Evolutionary conservation across 2,329 filamentous ascomycete species (phyloP), one percentile per base, ranked within the genome.

Genomic region (Alternaria brassicae): DNA sequence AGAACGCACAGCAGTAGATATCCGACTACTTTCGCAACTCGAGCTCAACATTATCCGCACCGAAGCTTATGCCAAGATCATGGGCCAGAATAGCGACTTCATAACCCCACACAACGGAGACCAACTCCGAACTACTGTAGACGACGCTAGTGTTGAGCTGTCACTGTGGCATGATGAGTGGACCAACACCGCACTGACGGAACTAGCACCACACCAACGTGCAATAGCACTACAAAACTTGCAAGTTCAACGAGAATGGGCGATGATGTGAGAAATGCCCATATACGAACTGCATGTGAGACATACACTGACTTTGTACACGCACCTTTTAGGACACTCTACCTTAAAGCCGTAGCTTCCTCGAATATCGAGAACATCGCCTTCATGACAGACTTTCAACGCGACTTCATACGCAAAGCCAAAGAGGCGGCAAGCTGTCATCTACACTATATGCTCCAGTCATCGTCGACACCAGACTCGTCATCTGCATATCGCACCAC

Each of bases 211-310:
- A 4, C 56, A 67, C 19, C 50, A 67, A 44, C 56, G 62, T 23
- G 60, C 67, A 8, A 42, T 71, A n/a, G 72, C 72, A 1, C 61
- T 80, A 0, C 71, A 82, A 4, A 85, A 85, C 19, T 71, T 86
- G 1, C 77, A 78, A 2, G 81, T 86, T 0, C 84, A 86, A 63
- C 80, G 80, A 58, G 82, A 83, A 61, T 86, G 84, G 84, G 81
- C 82, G 1, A 78, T 83, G 15, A 81, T 83, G n/a, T n/a, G n/a
- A n/a, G n/a, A n/a, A n/a, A n/a, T n/a, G n/a, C n/a, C n/a, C n/a
- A n/a, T n/a, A n/a, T n/a, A n/a, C n/a, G n/a, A n/a, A n/a, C n/a
- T n/a, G n/a, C n/a, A n/a, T n/a, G n/a, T n/a, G n/a, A n/a, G n/a
- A n/a, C n/a, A n/a, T n/a, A n/a, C n/a, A n/a, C n/a, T n/a, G n/a